A percentile compares a stretch with the other conserved stretches of the same genome.
Conservation (phyloP, 176 grass and related monocot genomes). For the Raddia distichophylla region DNA sequence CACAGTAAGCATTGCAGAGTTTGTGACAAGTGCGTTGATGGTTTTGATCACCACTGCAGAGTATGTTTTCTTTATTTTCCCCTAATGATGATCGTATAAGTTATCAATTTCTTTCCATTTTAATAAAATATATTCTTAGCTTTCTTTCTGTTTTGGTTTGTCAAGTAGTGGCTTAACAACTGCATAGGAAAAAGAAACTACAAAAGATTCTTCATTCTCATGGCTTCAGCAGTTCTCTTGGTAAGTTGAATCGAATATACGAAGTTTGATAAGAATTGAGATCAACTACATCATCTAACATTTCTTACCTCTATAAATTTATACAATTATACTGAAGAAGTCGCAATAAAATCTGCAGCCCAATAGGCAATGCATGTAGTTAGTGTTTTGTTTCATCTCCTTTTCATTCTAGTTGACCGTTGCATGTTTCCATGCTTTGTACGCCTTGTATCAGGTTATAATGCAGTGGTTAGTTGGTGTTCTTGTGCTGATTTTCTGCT, state of each 20-base stretch:
- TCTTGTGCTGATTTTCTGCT: constrained; percentile 71
- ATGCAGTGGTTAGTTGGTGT: constrained; percentile 67
- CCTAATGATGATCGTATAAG: not conserved
- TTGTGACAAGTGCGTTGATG: constrained; percentile 84
- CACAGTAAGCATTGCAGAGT: constrained; percentile 89
- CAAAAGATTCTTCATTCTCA: constrained; percentile 70
- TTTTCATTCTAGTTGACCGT: constrained; percentile 64
- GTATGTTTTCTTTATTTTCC: constrained; percentile 40
- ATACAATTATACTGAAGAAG: not conserved
- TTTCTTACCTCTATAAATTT: not conserved
- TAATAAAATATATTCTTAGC: not conserved
- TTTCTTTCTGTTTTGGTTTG: constrained; percentile 20
- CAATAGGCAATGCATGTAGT: constrained; percentile 31
- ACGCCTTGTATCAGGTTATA: constrained; percentile 64
- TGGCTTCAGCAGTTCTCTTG: constrained; percentile 72
- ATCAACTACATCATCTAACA: not conserved
- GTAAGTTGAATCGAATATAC: constrained; percentile 44
- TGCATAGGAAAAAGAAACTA: constrained; percentile 84
- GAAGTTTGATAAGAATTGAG: not conserved
- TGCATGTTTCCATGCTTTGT: constrained; percentile 65
- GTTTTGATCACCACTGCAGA: constrained; percentile 88
- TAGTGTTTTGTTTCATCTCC: constrained; percentile 50
- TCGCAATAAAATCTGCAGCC: not conserved
- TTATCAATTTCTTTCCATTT: not conserved
- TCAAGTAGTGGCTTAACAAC: constrained; percentile 80